phyloP scores from a whole-genome alignment of 2,329 filamentous ascomycete genomes.

The Colletotrichum navitas region DNA sequence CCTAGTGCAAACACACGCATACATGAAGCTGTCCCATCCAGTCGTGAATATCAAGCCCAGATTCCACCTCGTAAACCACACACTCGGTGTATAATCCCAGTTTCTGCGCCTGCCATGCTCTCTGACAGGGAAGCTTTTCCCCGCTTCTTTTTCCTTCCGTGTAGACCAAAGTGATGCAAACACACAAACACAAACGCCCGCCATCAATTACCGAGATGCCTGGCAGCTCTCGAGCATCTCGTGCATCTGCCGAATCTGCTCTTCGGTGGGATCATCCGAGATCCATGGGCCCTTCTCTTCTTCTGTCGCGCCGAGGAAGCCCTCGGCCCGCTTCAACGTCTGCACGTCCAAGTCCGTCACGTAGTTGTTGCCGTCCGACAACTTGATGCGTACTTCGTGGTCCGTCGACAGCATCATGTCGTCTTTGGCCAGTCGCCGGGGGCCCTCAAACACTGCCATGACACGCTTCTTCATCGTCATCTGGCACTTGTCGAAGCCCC shows the following conservation, averaged over 20 bases:
- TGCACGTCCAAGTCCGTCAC: conserved; percentile 94
- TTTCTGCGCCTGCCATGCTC: conserved; percentile 15
- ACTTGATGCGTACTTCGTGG: conserved; percentile 89
- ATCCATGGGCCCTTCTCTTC: conserved; percentile 92
- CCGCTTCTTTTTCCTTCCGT: conserved; percentile 19
- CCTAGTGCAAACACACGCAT: conserved; percentile 16
- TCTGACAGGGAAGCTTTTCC: not conserved
- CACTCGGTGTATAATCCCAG: not conserved
- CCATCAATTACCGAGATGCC: conserved; percentile 42
- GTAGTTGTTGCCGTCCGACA: conserved; percentile 82
- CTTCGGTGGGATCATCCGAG: conserved; percentile 75
- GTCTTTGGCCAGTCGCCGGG: conserved; percentile 91
- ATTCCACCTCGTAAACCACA: conserved; percentile 26
- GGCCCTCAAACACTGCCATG: conserved; percentile 91
- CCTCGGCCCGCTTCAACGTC: conserved; percentile 89
- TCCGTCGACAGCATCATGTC: conserved; percentile 99
- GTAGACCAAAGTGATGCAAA: not conserved
- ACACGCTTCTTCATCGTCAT: conserved; percentile 99
- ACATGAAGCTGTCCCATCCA: conserved; percentile 12
- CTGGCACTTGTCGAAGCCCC: conserved; percentile 91
- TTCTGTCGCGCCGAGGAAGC: conserved; percentile 81
- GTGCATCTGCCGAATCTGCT: conserved; percentile 72
- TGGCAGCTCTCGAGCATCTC: conserved; percentile 55
- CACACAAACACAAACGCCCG: not conserved
- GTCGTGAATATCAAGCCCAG: conserved; percentile 26